These are phyloP conservation scores for Yamadazyma dushanensis DNA, from an alignment of 1,139 yeast species.

Conservation along the genomic window DNA sequence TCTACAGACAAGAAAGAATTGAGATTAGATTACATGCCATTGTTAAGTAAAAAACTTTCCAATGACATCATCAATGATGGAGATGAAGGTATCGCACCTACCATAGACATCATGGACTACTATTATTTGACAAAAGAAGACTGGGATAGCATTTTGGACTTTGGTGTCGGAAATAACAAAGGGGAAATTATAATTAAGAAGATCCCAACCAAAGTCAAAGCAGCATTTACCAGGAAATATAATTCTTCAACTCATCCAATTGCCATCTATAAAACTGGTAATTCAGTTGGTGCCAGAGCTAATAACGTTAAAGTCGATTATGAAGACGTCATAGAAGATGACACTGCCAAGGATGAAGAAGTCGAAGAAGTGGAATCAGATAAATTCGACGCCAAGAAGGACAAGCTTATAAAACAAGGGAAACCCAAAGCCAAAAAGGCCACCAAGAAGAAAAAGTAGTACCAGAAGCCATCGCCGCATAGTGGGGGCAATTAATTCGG, in stretches of 20 bases:
- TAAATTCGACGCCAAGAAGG: conserved; percentile 40
- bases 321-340: conserved; percentile 66
- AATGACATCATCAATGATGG: conserved; percentile 52
- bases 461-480: too few relatives aligned
- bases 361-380: conserved; percentile 29
- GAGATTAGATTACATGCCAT: conserved; percentile 75
- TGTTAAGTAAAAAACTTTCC: conserved; percentile 55
- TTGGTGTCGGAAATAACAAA: conserved; percentile 66
- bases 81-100: conserved; percentile 62
- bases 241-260: conserved; percentile 79
- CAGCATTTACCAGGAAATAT: conserved; percentile 84
- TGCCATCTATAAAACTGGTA: conserved; percentile 75
- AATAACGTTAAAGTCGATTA: conserved; percentile 43
- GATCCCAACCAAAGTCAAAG: conserved; percentile 72
- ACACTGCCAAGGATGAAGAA: conserved; percentile 42
- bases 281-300: conserved; percentile 43
- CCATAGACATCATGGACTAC: conserved; percentile 72
- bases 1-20: conserved; percentile 76
- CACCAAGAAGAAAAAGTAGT: conserved; percentile 18
- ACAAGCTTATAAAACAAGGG: conserved; percentile 45
- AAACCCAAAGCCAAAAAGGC: conserved; percentile 22
- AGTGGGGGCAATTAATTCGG: too few relatives aligned
- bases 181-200: conserved; percentile 50
- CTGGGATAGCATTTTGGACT: conserved; percentile 84
- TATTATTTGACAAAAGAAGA: conserved; percentile 88